Evolutionary conservation across 257 asterid genomes (phyloP), one percentile per base, ranked within the genome.

Genomic region (Solanum bulbocastanum): DNA sequence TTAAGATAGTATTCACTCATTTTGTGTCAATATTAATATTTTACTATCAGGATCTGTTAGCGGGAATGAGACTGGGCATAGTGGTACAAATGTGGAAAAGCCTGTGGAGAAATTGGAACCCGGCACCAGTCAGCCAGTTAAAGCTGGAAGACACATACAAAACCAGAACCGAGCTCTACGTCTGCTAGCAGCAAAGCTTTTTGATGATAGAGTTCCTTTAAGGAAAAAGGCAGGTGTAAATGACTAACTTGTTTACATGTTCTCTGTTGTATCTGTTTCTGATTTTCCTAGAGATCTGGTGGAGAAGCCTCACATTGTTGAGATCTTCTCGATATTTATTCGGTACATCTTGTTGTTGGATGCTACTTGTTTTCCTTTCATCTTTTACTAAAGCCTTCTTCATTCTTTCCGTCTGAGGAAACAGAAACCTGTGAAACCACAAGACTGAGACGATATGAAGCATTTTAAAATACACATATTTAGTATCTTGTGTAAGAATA

Each of bases 151-250:
- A 39, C 88, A 58, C 86, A 90, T 87, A 87, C 86, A 83, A 85
- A 86, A 89, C 88, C 86, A 84, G 42, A 88, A 86, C 73, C 87
- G 66, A 85, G 71, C 93, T 79, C 90, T 89, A 23, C 82, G 88
- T 12, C 83, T 86, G 86, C 88, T 89, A 87, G 91, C 90, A 37
- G 88, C 87, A 90, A 92, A 91, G 90, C 88, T 94, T 74, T 91
- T 92, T 75, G 96, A 94, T 72, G 94, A 92, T 32, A 94, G 90
- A 56, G 49, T 93, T 68, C 93, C 98, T 62, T 86, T 87, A 11
- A 92, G 90, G 87, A 96, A 93, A 91, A 94, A 95, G 98, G 98
- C 94, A 42, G 66, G 90, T 71, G 87, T 32, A 66, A 25, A 46
- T 72, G 72, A 40, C 68, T 73, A 44, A 78, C 16, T 46, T 81